Evolutionary conservation across 2,329 filamentous ascomycete genomes (phyloP).

Genomic region (Bertia moriformis): DNA sequence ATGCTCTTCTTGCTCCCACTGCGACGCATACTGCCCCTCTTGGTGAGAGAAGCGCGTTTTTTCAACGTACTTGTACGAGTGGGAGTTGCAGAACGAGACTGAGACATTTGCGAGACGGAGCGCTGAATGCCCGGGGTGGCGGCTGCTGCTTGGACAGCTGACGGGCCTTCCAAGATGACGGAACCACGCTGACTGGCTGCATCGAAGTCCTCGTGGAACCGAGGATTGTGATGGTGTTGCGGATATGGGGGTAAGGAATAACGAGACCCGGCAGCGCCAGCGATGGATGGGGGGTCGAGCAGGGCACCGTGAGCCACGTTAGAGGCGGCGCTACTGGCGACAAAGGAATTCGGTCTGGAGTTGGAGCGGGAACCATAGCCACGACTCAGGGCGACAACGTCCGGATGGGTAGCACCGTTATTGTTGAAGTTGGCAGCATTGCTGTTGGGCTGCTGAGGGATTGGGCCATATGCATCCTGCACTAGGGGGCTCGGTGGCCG

Average conservation of each 20-base stretch:
- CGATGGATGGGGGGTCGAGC: background rate
- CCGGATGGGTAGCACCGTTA: too few species aligned
- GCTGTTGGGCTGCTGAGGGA: conserved; percentile 13
- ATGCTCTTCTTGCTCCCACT: conserved; percentile 69
- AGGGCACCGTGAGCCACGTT: background rate
- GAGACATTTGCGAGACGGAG: background rate
- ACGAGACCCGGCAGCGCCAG: too few species aligned
- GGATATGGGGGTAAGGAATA: too few species aligned
- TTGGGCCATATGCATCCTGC: conserved; percentile 18
- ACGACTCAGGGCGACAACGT: conserved; percentile 13
- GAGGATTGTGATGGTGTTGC: background rate
- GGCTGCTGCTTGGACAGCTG: too few species aligned
- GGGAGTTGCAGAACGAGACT: background rate
- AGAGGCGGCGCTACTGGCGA: conserved; percentile 12
- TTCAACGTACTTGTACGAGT: conserved; percentile 54
- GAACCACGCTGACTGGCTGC: background rate
- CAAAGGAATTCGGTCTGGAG: conserved; percentile 23
- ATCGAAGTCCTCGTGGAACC: background rate
- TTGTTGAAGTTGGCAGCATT: too few species aligned
- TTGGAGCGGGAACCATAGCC: conserved; percentile 12
- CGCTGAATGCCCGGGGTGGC: background rate
- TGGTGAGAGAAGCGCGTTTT: conserved; percentile 71
- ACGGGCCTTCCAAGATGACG: background rate
- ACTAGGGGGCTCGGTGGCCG: conserved; percentile 20
- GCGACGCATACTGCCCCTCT: conserved; percentile 61